Percentiles rank a stretch among this genome's conserved stretches.
Conservation (phyloP, 2,329 filamentous ascomycete genomes). For the Pseudogymnoascus sp. region DNA sequence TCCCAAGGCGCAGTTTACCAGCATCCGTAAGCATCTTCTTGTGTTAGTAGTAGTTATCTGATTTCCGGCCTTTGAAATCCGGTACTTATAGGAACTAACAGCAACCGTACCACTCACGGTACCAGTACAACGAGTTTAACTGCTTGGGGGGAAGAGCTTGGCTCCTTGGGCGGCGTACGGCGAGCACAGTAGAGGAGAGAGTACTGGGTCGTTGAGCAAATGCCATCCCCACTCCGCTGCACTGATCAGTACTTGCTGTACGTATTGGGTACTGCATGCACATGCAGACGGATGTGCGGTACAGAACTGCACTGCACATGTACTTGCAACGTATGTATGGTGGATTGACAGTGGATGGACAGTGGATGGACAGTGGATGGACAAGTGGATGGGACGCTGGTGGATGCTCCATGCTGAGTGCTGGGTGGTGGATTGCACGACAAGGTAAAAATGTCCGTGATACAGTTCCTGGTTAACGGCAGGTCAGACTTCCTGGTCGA, state of each 20-base stretch:
- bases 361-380: background rate
- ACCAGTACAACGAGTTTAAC: background rate
- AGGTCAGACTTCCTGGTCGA: background rate
- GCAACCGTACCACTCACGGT: background rate
- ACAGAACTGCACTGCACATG: constrained; percentile 5
- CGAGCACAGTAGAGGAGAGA: background rate
- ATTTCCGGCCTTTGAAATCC: background rate
- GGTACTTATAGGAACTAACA: background rate
- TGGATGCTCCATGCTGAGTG: background rate
- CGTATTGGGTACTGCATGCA: constrained; percentile 4
- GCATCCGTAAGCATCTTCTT: background rate
- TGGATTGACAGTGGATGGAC: background rate
- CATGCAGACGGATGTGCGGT: constrained; percentile 3
- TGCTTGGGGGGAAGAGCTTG: background rate
- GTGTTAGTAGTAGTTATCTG: background rate
- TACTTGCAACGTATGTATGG: background rate
- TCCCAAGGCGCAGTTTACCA: background rate
- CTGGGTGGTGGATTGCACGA: background rate
- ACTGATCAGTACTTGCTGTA: background rate
- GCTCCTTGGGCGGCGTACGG: background rate
- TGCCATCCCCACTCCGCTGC: background rate
- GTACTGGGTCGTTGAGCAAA: background rate
- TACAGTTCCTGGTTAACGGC: constrained; percentile 9
- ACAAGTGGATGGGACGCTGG: too few species aligned
- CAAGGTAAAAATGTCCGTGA: background rate